Evolutionary conservation across 2,329 filamentous ascomycete genomes (phyloP), one percentile per base, ranked within the genome.

Genomic region (Cercospora sesami): DNA sequence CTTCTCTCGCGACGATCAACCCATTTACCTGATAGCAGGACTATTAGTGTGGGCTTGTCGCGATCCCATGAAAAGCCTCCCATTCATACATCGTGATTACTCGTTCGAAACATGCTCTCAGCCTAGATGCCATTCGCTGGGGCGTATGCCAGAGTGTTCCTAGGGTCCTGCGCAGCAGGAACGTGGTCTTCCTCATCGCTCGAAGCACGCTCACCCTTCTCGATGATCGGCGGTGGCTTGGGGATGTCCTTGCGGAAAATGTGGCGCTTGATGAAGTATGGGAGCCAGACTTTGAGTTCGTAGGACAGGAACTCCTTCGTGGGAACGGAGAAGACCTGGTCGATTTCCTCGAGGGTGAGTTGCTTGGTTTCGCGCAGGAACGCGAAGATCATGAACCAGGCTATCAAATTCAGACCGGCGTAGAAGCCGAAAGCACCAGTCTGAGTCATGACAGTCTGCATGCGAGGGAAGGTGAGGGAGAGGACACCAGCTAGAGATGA

Each of bases 371-470:
- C 82, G 30, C 81, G 80, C 33, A 84, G 73, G 65, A 77, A 86
- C 67, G 80, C 83, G 71, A 79, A 81, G 77, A 78, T 83, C 79
- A 76, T 75, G 68, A 86, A 63, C 82, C 83, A 87, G n/a, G 84
- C 85, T 48, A 87, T 81, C 21, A 86, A 68, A 74, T 86, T 87
- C 79, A 85, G 86, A 0, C 78, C 83, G 0, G 85, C 86, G 73
- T 88, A 88, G 81, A 84, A 87, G 8, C 81, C 81, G 70, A 87
- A 75, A 30, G 87, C 86, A 9, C 85, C 85, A 4, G 83, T 82
- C 2, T 83, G 81, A 12, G 80, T 84, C 79, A 87, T 82, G 14
- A 80, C 83, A 16, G 68, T 72, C 30, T 82, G 74, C 78, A 84
- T 84, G 16, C 80, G 80, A 4, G 84, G 83, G 75, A 85, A 85